Base-by-base conservation (phyloP, 352 stramenopile species). In the Phytophthora podocarpi region DNA sequence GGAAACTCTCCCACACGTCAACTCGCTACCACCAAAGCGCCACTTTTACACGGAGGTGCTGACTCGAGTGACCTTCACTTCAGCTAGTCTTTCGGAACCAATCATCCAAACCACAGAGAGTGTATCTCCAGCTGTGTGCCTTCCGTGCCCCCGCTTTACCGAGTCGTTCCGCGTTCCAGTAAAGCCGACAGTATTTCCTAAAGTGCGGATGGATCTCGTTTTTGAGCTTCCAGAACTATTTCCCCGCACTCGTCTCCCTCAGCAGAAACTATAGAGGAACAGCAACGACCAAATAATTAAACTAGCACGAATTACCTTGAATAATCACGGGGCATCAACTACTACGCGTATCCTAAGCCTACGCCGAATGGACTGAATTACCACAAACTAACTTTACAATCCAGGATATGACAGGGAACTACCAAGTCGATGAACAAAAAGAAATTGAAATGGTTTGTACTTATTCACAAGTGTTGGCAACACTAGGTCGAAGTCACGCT, bases 31-130 rank as follows among this genome's bases (percentile, higher is more conserved):
- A 34, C 4, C 46, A 40, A n/a, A 63, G 40, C 66, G 28, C 21
- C 40, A 76, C 24, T 76, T 78, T 37, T 78, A 64, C 70, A 74
- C 62, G 1, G 61, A 78, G 34, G 41, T 76, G 7, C 43, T 78
- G 27, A 41, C 63, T 26, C 60, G 63, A 32, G 31, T 78, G 18
- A 71, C 52, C 11, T 76, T 69, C 39, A 65, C 67, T 23, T 41
- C 48, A n/a, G 47, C 65, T 21, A 64, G 50, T 46, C 21, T 67
- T 8, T 7, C 47, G 43, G 16, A 45, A 23, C 55, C 55, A 35
- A 56, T 62, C 20, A 42, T 13, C 26, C 30, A 55, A 37, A 40
- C 21, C 4, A 51, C 46, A 1, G 45, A 59, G 31, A 59, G 52
- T 13, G 0, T 42, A 10, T 36, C 26, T 2, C 10, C 24, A 4